Evolutionary conservation across 2,329 filamentous ascomycete species (phyloP).

Genomic region (Raffaelea deltoideospora): DNA sequence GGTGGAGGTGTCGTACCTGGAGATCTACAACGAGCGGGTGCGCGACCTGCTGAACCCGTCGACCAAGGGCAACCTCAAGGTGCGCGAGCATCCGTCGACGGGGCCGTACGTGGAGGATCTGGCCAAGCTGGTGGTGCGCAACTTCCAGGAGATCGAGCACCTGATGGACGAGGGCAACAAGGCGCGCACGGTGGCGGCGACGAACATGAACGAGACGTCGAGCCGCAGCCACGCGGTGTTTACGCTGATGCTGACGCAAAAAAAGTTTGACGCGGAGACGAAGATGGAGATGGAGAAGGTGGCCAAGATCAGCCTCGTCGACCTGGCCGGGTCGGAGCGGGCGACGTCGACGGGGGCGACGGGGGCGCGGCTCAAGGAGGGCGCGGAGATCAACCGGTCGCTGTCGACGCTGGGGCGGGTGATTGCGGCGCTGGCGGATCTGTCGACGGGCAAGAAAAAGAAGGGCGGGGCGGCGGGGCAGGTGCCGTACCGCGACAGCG

Average conservation of each 20-base stretch:
- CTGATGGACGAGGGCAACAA: slow-evolving; percentile 99
- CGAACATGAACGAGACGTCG: slow-evolving; percentile 99
- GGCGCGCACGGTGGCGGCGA: slow-evolving; percentile 90
- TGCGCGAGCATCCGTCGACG: slow-evolving; percentile 86
- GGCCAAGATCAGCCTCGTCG: slow-evolving; percentile 93
- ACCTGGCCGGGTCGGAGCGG: slow-evolving; percentile 93
- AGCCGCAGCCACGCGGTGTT: slow-evolving; percentile 98
- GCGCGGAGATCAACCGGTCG: slow-evolving; percentile 95
- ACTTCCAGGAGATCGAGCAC: slow-evolving; percentile 90
- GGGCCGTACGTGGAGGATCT: slow-evolving; percentile 95
- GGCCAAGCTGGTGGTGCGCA: slow-evolving; percentile 83
- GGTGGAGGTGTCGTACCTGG: slow-evolving; percentile 95
- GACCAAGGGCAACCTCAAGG: slow-evolving; percentile 64
- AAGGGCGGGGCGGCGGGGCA: slow-evolving; percentile 54
- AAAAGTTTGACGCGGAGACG: slow-evolving; percentile 77
- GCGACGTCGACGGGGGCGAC: slow-evolving; percentile 95
- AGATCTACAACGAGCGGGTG: slow-evolving; percentile 99
- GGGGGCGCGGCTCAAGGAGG: slow-evolving; percentile 87
- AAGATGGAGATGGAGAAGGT: slow-evolving; percentile 98
- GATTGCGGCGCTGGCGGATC: slow-evolving; percentile 85
- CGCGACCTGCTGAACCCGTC: slow-evolving; percentile 75
- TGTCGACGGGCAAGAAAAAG: slow-evolving; percentile 73
- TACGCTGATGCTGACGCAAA: slow-evolving; percentile 88
- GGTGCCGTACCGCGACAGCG: slow-evolving; percentile 93
- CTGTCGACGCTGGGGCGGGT: slow-evolving; percentile 93